A percentile compares a stretch with the other conserved stretches of the same genome.
These are phyloP conservation scores for Ophiocordyceps sinensis DNA, from an alignment of 2,329 filamentous ascomycete species.

Conservation along the genomic window DNA sequence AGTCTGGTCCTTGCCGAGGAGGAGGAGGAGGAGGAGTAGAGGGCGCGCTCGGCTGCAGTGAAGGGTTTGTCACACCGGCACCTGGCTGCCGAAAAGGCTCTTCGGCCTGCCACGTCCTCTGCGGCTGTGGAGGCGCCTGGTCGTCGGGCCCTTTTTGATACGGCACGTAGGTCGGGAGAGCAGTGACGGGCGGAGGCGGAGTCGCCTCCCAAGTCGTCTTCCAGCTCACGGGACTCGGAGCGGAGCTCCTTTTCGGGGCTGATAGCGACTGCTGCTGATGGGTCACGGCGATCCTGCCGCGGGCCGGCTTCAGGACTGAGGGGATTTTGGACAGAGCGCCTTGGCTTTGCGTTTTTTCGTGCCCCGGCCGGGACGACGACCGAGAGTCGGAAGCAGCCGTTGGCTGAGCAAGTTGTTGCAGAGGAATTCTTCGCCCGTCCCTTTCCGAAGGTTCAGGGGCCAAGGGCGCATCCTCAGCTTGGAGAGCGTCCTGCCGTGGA, in stretches of 20 bases:
- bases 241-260: background rate
- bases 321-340: conserved; percentile 4
- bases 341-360: background rate
- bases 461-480: too few relatives aligned
- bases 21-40: too few relatives aligned
- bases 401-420: conserved; percentile 6
- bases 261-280: background rate
- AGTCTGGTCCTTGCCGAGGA: too few relatives aligned
- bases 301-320: conserved; percentile 7
- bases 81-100: too few relatives aligned
- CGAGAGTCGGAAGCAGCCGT: background rate
- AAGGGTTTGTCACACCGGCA: too few relatives aligned
- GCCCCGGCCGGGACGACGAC: background rate
- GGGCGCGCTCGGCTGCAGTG: too few relatives aligned
- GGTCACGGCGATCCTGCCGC: background rate
- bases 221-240: too few relatives aligned
- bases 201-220: too few relatives aligned
- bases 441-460: too few relatives aligned
- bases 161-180: background rate
- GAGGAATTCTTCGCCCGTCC: too few relatives aligned
- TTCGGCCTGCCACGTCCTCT: background rate
- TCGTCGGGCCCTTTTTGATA: background rate
- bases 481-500: too few relatives aligned
- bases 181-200: too few relatives aligned
- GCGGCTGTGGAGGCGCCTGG: background rate